These are phyloP conservation scores for Aspergillus ostianus DNA, from an alignment of 495 filamentous ascomycete genomes.

Conservation along the genomic window DNA sequence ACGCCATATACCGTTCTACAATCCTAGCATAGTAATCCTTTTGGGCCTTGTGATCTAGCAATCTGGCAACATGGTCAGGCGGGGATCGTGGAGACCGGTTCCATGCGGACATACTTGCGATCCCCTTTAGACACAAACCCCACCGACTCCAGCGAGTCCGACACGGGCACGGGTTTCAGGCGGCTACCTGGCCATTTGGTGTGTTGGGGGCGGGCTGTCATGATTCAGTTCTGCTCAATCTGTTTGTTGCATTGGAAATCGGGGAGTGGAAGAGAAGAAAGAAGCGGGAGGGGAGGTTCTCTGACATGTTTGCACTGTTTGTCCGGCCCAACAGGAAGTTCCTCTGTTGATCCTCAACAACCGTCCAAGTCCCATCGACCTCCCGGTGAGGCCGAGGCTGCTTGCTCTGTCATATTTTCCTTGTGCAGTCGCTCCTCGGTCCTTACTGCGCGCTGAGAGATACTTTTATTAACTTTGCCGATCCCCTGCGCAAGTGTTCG, in stretches of 20 bases:
- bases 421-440: neutral
- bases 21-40: constrained; percentile 84
- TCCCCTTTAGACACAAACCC: constrained; percentile 90
- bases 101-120: constrained; percentile 50
- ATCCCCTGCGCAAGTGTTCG: neutral
- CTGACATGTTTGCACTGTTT: neutral
- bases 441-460: neutral
- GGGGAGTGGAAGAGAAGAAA: constrained; percentile 4
- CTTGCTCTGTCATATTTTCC: neutral
- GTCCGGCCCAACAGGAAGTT: neutral
- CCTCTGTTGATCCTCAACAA: neutral
- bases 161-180: constrained; percentile 66
- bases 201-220: constrained; percentile 20
- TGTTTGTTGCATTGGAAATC: constrained; percentile 5
- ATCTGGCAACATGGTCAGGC: constrained; percentile 42
- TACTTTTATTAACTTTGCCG: neutral
- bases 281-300: neutral
- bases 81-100: neutral
- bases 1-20: constrained; percentile 79
- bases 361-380: neutral
- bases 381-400: neutral
- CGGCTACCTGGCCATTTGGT: constrained; percentile 51
- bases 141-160: constrained; percentile 72
- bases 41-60: constrained; percentile 73
- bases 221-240: neutral